Evolutionary conservation across 2,329 filamentous ascomycete genomes (phyloP).

Genomic region (Zalaria sp.): DNA sequence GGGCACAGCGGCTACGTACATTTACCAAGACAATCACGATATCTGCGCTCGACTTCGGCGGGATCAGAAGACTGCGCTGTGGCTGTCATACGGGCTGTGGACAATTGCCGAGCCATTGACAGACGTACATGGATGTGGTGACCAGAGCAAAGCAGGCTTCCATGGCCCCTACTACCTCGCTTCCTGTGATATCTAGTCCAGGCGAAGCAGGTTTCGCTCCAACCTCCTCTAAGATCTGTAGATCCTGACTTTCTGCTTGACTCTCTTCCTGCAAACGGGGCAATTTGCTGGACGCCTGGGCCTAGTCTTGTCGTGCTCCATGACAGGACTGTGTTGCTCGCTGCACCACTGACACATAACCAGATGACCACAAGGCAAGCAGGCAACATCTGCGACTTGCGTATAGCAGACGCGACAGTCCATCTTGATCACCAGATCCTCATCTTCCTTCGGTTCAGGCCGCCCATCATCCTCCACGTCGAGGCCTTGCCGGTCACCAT

Average conservation of each 20-base stretch:
- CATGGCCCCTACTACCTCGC: too few species aligned
- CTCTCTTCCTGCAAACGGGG: conserved; percentile 31
- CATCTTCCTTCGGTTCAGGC: conserved; percentile 32
- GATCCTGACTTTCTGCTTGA: conserved; percentile 27
- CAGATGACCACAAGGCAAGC: conserved; percentile 41
- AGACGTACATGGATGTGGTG: too few species aligned
- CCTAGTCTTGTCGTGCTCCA: conserved; percentile 24
- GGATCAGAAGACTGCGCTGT: too few species aligned
- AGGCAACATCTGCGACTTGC: conserved; percentile 36
- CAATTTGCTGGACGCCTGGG: conserved; percentile 25
- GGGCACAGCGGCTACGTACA: too few species aligned
- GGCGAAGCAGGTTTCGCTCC: too few species aligned
- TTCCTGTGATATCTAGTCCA: too few species aligned
- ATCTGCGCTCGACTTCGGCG: too few species aligned
- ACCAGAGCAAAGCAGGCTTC: too few species aligned
- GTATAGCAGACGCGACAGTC: conserved; percentile 40
- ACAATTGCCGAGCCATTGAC: too few species aligned
- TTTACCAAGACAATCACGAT: too few species aligned
- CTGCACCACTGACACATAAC: conserved; percentile 43
- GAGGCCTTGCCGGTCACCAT: conserved; percentile 20
- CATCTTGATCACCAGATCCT: conserved; percentile 34
- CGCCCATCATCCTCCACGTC: conserved; percentile 31
- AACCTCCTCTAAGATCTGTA: too few species aligned
- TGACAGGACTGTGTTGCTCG: conserved; percentile 32
- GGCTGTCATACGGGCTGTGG: too few species aligned